Conservation (phyloP, 495 filamentous ascomycete species). For the Xylaria scruposa region DNA sequence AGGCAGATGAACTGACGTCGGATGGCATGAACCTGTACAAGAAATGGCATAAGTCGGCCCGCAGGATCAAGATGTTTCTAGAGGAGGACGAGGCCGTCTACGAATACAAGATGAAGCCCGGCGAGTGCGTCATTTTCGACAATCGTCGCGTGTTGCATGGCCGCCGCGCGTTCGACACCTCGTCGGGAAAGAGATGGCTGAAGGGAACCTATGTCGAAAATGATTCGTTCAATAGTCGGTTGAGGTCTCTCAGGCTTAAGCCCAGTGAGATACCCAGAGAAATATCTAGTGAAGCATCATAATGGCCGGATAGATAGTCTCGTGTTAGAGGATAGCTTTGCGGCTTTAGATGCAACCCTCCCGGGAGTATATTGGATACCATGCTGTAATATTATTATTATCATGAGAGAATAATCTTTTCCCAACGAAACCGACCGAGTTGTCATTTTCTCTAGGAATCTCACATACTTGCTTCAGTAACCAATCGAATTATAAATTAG, state of each 20-base stretch:
- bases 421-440: not conserved
- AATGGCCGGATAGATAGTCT: not conserved
- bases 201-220: conserved; percentile 83
- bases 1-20: not conserved
- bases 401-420: not conserved
- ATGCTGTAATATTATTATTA: not conserved
- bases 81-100: conserved; percentile 60
- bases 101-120: conserved; percentile 74
- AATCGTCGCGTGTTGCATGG: conserved; percentile 84
- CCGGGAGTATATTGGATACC: not conserved
- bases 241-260: conserved; percentile 29
- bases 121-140: conserved; percentile 86
- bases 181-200: conserved; percentile 73
- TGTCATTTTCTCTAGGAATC: not conserved
- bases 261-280: too few species aligned
- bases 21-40: conserved; percentile 11
- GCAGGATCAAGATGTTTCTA: conserved; percentile 53
- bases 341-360: not conserved
- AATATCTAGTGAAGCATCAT: not conserved
- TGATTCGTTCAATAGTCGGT: conserved; percentile 66
- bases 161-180: conserved; percentile 69
- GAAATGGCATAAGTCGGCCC: conserved; percentile 49
- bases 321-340: not conserved
- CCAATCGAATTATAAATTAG: not conserved
- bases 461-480: not conserved